Evolutionary conservation across 257 asterid genomes (phyloP).

Genomic region (Schizonepeta tenuifolia): DNA sequence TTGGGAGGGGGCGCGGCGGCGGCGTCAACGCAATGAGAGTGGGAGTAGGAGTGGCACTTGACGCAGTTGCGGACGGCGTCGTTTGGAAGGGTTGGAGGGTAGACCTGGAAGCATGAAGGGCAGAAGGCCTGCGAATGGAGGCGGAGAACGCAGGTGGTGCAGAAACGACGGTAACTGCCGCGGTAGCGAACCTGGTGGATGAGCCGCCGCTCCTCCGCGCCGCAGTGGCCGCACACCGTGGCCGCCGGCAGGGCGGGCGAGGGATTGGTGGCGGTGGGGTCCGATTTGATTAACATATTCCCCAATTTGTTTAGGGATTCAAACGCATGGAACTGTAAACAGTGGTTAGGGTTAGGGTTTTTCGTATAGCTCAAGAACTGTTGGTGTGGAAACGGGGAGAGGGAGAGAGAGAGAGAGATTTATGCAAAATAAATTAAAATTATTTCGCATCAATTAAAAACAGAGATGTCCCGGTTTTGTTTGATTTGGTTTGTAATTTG

Average conservation of each 20-base stretch:
- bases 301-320: background rate
- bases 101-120: slow-evolving; percentile 80
- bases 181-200: slow-evolving; percentile 84
- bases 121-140: slow-evolving; percentile 80
- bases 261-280: slow-evolving; percentile 32
- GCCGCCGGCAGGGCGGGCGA: slow-evolving; percentile 30
- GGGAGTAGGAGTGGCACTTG: slow-evolving; percentile 74
- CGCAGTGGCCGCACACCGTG: slow-evolving; percentile 67
- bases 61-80: slow-evolving; percentile 56
- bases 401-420: no score
- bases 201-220: slow-evolving; percentile 57
- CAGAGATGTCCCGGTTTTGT: no score
- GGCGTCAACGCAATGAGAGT: slow-evolving; percentile 55
- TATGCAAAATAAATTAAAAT: no score
- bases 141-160: slow-evolving; percentile 91
- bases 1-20: slow-evolving; percentile 34
- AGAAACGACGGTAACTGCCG: slow-evolving; percentile 65
- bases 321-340: background rate
- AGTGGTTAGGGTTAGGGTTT: background rate
- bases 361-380: background rate
- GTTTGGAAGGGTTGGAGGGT: slow-evolving; percentile 55
- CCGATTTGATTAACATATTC: slow-evolving; percentile 45
- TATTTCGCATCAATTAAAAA: no score
- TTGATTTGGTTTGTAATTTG: no score
- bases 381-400: background rate